phyloP scores from a whole-genome alignment of 148 eudicot species.

The Diospyros kaki region DNA sequence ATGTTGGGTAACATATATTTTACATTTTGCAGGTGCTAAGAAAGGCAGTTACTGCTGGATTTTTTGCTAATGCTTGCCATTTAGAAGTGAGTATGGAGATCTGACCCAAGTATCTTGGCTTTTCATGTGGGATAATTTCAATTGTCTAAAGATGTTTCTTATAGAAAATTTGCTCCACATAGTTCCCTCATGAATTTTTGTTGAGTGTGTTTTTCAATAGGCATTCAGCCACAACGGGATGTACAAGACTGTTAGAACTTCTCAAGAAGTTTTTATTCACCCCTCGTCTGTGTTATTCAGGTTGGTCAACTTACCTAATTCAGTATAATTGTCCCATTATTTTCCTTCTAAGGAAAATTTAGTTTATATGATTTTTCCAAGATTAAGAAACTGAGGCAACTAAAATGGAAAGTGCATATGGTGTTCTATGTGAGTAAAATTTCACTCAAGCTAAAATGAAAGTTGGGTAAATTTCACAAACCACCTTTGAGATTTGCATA shows the following conservation, averaged over 20 bases:
- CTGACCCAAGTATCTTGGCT: not conserved
- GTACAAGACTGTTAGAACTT: slow-evolving; percentile 84
- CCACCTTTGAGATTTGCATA: too few relatives aligned
- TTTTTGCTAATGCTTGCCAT: slow-evolving; percentile 89
- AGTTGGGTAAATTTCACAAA: too few relatives aligned
- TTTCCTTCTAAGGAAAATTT: not conserved
- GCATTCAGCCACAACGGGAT: slow-evolving; percentile 83
- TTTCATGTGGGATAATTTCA: not conserved
- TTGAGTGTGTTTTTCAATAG: slow-evolving; percentile 29
- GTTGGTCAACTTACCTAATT: slow-evolving; percentile 29
- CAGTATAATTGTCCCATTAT: not conserved
- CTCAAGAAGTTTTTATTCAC: slow-evolving; percentile 95
- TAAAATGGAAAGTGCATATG: too few relatives aligned
- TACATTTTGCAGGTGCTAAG: slow-evolving; percentile 59
- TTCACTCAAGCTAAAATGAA: too few relatives aligned
- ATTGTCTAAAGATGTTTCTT: not conserved
- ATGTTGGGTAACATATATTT: not conserved
- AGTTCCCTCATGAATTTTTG: slow-evolving; percentile 9
- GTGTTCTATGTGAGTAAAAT: too few relatives aligned
- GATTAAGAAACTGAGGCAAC: too few relatives aligned
- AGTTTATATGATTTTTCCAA: not conserved
- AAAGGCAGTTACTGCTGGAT: slow-evolving; percentile 90
- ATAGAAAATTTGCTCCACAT: not conserved
- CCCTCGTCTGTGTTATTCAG: slow-evolving; percentile 96
- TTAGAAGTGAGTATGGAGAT: slow-evolving; percentile 57